phyloP scores from a whole-genome alignment of 2,329 filamentous ascomycete species.

The Penicillium sp. region DNA sequence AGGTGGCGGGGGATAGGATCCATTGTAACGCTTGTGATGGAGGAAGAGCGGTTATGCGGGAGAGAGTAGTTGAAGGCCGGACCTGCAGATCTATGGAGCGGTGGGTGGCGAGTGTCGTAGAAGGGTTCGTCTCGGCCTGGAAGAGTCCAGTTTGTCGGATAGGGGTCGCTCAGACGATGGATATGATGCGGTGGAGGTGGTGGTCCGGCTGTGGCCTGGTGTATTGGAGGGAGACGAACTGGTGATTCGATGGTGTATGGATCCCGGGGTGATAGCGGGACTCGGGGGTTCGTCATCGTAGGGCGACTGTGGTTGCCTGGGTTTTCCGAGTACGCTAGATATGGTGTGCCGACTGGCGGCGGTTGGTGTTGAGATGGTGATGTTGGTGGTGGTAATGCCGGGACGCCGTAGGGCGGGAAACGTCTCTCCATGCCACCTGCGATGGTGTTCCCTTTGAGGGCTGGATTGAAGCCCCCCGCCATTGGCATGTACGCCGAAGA shows the following conservation, averaged over 20 bases:
- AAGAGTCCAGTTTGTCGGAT: slow-evolving; percentile 28
- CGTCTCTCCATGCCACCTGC: slow-evolving; percentile 26
- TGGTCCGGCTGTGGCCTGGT: slow-evolving; percentile 30
- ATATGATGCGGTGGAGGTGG: slow-evolving; percentile 22
- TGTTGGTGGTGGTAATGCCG: slow-evolving; percentile 28
- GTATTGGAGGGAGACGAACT: slow-evolving; percentile 39
- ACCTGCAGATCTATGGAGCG: slow-evolving; percentile 25
- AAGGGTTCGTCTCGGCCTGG: slow-evolving; percentile 23
- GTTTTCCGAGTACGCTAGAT: slow-evolving; percentile 29
- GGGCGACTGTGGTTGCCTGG: slow-evolving; percentile 27
- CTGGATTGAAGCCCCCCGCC: slow-evolving; percentile 28
- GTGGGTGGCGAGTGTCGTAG: slow-evolving; percentile 23
- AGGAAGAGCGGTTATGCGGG: slow-evolving; percentile 25
- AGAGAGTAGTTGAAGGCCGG: slow-evolving; percentile 28
- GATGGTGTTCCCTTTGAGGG: slow-evolving; percentile 20
- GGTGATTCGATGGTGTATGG: slow-evolving; percentile 30
- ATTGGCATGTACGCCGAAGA: slow-evolving; percentile 28
- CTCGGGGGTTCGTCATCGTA: slow-evolving; percentile 24
- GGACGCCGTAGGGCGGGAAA: slow-evolving; percentile 28
- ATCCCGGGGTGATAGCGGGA: slow-evolving; percentile 28
- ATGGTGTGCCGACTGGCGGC: slow-evolving; percentile 20
- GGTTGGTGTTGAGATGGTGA: slow-evolving; percentile 36
- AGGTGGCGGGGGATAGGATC: slow-evolving; percentile 26
- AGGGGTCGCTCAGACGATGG: slow-evolving; percentile 36
- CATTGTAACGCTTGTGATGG: slow-evolving; percentile 21